These are phyloP conservation scores for Helenozyma rhizophorensis DNA, from an alignment of 805 yeast genomes.

Conservation along the genomic window DNA sequence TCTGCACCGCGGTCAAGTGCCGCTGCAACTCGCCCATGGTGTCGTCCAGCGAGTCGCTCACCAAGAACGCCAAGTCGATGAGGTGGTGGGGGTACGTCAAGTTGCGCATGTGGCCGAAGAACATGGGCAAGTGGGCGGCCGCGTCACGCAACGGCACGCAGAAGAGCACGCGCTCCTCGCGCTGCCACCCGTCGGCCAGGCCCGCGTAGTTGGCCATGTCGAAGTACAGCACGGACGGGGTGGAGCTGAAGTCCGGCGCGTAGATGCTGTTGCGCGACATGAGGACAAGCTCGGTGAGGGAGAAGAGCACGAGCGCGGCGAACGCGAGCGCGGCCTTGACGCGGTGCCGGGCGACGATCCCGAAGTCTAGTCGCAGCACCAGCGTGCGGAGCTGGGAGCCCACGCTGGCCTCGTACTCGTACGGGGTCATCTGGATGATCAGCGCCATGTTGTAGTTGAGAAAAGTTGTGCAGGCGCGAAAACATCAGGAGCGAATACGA, in stretches of 20 bases:
- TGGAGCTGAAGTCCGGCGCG: conserved; percentile 27
- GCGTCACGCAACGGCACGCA: conserved; percentile 94
- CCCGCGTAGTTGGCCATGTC: conserved; percentile 69
- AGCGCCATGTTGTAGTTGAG: conserved; percentile 8
- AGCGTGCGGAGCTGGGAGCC: conserved; percentile 2
- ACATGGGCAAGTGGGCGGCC: conserved; percentile 82
- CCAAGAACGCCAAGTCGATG: conserved; percentile 78
- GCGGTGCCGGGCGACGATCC: conserved; percentile 10
- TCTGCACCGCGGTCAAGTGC: conserved; percentile 60
- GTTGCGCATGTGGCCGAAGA: conserved; percentile 74
- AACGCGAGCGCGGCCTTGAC: conserved; percentile 7
- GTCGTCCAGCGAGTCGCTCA: conserved; percentile 85
- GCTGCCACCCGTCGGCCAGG: conserved; percentile 71
- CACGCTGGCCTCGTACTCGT: conserved; percentile 10
- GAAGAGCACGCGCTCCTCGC: conserved; percentile 71
- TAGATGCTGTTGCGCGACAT: conserved; percentile 17
- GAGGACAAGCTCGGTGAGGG: conserved; percentile 13
- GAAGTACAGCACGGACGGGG: conserved; percentile 54
- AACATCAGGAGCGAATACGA: no score
- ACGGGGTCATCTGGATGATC: conserved; percentile 18
- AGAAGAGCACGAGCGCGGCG: conserved; percentile 6
- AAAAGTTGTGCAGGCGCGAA: no score
- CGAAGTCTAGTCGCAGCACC: conserved; percentile 4
- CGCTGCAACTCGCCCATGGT: conserved; percentile 67
- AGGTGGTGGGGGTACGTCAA: conserved; percentile 84